phyloP scores from a whole-genome alignment of 352 stramenopile species.

The Phytopythium chamaehyphon region DNA sequence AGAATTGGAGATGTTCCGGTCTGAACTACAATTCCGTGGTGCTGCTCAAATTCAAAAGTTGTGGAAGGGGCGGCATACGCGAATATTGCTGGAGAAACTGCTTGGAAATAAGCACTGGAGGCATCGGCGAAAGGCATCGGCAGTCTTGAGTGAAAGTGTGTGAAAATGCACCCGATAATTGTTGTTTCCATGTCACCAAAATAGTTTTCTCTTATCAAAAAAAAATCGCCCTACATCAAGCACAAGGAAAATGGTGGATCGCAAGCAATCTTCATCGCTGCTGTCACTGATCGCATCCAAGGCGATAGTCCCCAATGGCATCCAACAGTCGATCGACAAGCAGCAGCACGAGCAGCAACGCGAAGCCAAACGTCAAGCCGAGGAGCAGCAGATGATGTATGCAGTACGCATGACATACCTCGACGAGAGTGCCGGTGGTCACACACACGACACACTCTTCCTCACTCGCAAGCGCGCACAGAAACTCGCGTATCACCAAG shows the following conservation, averaged over 20 bases:
- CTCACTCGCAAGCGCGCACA: constrained; percentile 75
- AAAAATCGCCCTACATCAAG: no score
- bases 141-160: background rate
- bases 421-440: constrained; percentile 32
- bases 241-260: background rate
- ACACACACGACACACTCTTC: constrained; percentile 58
- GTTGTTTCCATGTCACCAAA: background rate
- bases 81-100: constrained; percentile 30
- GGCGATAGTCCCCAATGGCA: constrained; percentile 15
- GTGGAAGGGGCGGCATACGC: constrained; percentile 49
- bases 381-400: constrained; percentile 76
- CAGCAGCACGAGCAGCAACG: constrained; percentile 9
- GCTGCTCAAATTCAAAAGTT: constrained; percentile 51
- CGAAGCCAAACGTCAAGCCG: constrained; percentile 13
- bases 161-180: no score
- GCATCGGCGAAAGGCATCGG: background rate
- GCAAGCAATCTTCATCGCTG: constrained; percentile 13
- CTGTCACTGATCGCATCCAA: constrained; percentile 29
- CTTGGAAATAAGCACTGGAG: background rate
- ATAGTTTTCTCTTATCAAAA: no score
- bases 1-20: constrained; percentile 37
- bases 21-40: constrained; percentile 21
- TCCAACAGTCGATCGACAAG: constrained; percentile 8
- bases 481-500: constrained; percentile 53
- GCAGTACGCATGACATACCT: constrained; percentile 77